Conservation (phyloP, 1,139 yeast genomes). For the Geotrichum citri-aurantii region DNA sequence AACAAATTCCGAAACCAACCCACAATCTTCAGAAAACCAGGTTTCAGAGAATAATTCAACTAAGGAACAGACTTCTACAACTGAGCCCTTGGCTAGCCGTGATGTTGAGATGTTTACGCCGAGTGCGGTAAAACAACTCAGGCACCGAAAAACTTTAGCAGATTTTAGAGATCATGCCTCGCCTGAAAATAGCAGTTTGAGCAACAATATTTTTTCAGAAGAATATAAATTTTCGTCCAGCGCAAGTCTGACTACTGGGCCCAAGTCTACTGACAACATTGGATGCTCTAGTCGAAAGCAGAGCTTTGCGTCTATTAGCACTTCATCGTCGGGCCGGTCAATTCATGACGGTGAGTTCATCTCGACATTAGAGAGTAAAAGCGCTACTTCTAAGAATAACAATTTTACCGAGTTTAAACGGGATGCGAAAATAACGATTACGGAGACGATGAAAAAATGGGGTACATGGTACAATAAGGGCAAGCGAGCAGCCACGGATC, state of each 20-base stretch:
- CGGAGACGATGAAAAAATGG: slow-evolving; percentile 32
- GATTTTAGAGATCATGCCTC: not conserved
- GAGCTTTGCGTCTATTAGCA: not conserved
- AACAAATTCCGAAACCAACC: not conserved
- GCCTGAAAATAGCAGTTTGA: not conserved
- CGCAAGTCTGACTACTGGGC: not conserved
- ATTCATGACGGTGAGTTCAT: not conserved
- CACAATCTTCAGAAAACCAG: slow-evolving; percentile 3
- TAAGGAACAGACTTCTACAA: not conserved
- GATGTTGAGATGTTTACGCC: not conserved
- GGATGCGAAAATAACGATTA: slow-evolving; percentile 17
- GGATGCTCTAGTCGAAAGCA: not conserved
- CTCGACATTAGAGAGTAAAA: not conserved
- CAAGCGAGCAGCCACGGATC: not conserved
- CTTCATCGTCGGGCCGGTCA: not conserved
- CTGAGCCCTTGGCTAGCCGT: not conserved
- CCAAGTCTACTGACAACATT: too few relatives aligned
- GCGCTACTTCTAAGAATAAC: not conserved
- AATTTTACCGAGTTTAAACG: not conserved
- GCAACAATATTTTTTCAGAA: not conserved
- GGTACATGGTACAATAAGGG: slow-evolving; percentile 32
- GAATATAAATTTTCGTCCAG: not conserved
- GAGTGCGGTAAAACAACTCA: not conserved
- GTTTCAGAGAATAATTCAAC: not conserved
- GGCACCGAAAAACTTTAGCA: not conserved